These are phyloP conservation scores for Boletus sp. DNA, from an alignment of 768 basidiomycete species.

Conservation along the genomic window DNA sequence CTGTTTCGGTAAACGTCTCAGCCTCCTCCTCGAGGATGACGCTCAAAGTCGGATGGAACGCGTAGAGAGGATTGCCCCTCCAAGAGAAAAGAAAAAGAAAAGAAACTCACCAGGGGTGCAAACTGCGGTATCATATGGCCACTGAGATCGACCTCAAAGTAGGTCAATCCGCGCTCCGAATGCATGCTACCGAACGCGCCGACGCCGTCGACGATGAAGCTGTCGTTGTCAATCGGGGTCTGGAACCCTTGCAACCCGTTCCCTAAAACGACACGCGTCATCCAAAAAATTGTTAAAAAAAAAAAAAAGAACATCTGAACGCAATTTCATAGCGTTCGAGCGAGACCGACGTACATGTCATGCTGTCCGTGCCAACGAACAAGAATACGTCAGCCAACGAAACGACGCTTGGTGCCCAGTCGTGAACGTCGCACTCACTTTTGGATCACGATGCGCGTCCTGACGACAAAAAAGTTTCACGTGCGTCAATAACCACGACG, in stretches of 20 bases:
- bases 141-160: constrained; percentile 60
- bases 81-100: too few relatives aligned
- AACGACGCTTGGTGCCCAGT: neutral
- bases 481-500: constrained; percentile 8
- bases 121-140: constrained; percentile 79
- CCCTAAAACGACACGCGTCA: constrained; percentile 35
- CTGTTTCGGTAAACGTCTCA: constrained; percentile 29
- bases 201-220: constrained; percentile 67
- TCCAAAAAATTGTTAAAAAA: too few relatives aligned
- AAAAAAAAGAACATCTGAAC: neutral
- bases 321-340: neutral
- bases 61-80: neutral
- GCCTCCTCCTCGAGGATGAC: neutral
- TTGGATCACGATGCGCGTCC: constrained; percentile 60
- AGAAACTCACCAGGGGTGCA: constrained; percentile 49
- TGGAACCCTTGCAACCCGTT: constrained; percentile 70
- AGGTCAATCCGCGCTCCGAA: constrained; percentile 64
- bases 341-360: constrained; percentile 35
- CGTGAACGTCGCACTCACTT: constrained; percentile 40
- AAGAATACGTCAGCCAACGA: neutral
- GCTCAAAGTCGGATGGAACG: neutral
- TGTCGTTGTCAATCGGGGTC: constrained; percentile 59
- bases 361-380: constrained; percentile 22
- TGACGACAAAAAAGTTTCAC: constrained; percentile 12
- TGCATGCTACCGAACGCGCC: constrained; percentile 66